Evolutionary conservation across 2,329 filamentous ascomycete species (phyloP).

Genomic region (Arthrocladium fulminans): DNA sequence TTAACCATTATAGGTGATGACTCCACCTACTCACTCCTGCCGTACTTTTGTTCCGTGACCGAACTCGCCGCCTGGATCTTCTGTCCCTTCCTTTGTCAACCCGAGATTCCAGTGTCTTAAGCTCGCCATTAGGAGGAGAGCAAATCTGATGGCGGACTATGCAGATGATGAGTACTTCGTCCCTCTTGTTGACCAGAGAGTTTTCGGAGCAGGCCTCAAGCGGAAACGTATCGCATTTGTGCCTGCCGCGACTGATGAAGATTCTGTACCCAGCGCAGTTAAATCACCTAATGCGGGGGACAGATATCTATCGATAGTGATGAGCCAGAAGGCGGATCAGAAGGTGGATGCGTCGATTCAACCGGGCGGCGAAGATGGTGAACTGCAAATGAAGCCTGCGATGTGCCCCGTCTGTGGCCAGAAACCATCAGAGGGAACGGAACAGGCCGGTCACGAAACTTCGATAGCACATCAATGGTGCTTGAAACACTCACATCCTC

Average conservation of each 20-base stretch:
- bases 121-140: too few species aligned
- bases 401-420: slow-evolving; percentile 54
- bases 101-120: background rate
- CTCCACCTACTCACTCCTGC: background rate
- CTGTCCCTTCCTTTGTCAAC: background rate
- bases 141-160: slow-evolving; percentile 14
- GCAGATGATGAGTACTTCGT: slow-evolving; percentile 51
- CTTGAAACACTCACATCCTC: slow-evolving; percentile 48
- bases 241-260: slow-evolving; percentile 32
- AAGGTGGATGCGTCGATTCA: background rate
- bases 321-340: slow-evolving; percentile 21
- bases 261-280: background rate
- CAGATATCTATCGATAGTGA: slow-evolving; percentile 41
- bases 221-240: slow-evolving; percentile 54
- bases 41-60: background rate
- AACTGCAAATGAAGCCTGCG: slow-evolving; percentile 16
- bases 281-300: slow-evolving; percentile 27
- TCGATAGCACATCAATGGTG: slow-evolving; percentile 50
- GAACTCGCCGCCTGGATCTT: background rate
- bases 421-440: slow-evolving; percentile 33
- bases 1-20: slow-evolving; percentile 2
- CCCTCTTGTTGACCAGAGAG: slow-evolving; percentile 50
- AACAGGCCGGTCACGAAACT: slow-evolving; percentile 40
- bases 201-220: slow-evolving; percentile 56
- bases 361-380: background rate